Base-by-base conservation (phyloP, 1,284 basidiomycete genomes). In the Moniliophthora roreri region DNA sequence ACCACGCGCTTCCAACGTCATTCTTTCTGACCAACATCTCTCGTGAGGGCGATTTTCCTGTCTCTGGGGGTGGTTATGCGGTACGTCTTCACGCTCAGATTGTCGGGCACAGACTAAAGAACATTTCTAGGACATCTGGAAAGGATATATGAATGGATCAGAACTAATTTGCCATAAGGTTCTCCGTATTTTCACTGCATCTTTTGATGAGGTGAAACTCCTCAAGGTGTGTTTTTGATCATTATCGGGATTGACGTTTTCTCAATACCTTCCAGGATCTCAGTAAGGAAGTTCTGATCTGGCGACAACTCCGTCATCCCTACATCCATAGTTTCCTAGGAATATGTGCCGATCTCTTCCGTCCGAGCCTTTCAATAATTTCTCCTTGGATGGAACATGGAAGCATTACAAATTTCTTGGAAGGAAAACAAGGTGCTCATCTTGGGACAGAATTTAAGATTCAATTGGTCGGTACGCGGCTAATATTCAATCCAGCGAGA, bases 381-480 rank as follows among this genome's bases (percentile, higher is more conserved):
- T 62, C 59, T n/a, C 60, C 55, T 16, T 60, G 59, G 57, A 60
- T 58, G 53, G 39, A 51, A 1, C 52, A 57, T 10, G 57, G 59
- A 2, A 48, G 55, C 36, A 20, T 60, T 15, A 44, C 55, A 10
- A 24, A 26, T 1, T 60, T 50, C 41, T 35, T 55, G n/a, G n/a
- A n/a, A n/a, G n/a, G n/a, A n/a, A n/a, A n/a, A n/a, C n/a, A n/a
- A n/a, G n/a, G n/a, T n/a, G n/a, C n/a, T n/a, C n/a, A n/a, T n/a
- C n/a, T n/a, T n/a, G n/a, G n/a, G n/a, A n/a, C n/a, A n/a, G n/a
- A n/a, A n/a, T n/a, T n/a, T n/a, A n/a, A n/a, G n/a, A n/a, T n/a
- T n/a, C n/a, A n/a, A n/a, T n/a, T n/a, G n/a, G n/a, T n/a, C n/a
- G n/a, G n/a, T n/a, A n/a, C 60, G 7, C 61, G 48, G 36, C 4